These are phyloP conservation scores for Funneliformis mosseae DNA, from an alignment of 192 early-diverging fungal species.

Conservation along the genomic window DNA sequence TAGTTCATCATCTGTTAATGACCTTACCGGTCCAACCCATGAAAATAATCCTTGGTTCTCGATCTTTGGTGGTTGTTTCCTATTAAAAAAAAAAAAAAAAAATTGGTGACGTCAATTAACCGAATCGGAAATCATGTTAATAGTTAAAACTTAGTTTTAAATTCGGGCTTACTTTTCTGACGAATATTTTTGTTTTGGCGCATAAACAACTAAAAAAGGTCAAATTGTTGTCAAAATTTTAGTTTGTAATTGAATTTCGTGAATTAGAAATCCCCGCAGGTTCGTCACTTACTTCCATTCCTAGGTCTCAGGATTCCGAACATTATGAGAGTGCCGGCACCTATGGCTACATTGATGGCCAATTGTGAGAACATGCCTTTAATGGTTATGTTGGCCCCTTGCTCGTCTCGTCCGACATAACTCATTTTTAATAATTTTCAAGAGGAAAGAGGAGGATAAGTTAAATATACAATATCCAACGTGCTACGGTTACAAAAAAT, in stretches of 20 bases:
- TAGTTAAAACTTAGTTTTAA: too few species aligned
- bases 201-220: constrained; percentile 50
- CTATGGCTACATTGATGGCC: constrained; percentile 60
- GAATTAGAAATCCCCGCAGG: background rate
- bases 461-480: too few species aligned
- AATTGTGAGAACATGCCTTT: constrained; percentile 63
- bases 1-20: constrained; percentile 58
- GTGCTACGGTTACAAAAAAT: too few species aligned
- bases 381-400: constrained; percentile 33
- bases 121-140: background rate
- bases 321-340: constrained; percentile 53
- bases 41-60: constrained; percentile 57
- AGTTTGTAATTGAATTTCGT: background rate
- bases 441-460: background rate
- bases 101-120: background rate
- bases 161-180: constrained; percentile 36
- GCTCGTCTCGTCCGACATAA: background rate
- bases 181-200: constrained; percentile 48
- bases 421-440: background rate
- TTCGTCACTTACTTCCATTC: constrained; percentile 57
- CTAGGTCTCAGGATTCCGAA: constrained; percentile 62
- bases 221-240: background rate
- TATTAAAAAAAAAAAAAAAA: constrained; percentile 29
- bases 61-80: constrained; percentile 67
- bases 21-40: constrained; percentile 63